A percentile compares a stretch with the other conserved stretches of the same genome.
Evolutionary conservation across 345 rosid genomes (phyloP).

Genomic region (Populus tremula): DNA sequence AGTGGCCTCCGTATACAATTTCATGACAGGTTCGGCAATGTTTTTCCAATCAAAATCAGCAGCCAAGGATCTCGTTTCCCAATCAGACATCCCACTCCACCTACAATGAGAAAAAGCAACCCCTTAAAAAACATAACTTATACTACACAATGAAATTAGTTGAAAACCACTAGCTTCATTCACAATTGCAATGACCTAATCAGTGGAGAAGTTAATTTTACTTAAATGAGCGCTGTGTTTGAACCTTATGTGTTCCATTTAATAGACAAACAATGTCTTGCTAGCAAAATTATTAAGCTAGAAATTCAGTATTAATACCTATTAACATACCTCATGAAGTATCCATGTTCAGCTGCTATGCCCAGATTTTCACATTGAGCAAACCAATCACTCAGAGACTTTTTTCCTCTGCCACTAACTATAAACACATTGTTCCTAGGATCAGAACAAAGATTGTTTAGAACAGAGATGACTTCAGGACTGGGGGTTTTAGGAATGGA

Average conservation of each 20-base stretch:
- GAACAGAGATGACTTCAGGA: slow-evolving; percentile 25
- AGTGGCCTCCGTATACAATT: slow-evolving; percentile 53
- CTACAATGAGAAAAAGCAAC: slow-evolving; percentile 26
- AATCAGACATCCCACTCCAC: slow-evolving; percentile 45
- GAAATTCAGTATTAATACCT: background rate
- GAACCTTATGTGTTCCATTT: background rate
- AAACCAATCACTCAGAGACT: slow-evolving; percentile 39
- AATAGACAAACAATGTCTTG: background rate
- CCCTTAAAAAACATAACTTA: background rate
- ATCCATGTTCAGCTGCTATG: slow-evolving; percentile 51
- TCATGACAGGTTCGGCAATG: slow-evolving; percentile 53
- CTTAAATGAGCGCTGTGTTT: background rate
- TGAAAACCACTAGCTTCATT: background rate
- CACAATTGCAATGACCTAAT: background rate
- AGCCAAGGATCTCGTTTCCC: slow-evolving; percentile 46
- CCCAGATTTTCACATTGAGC: slow-evolving; percentile 35
- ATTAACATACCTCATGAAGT: slow-evolving; percentile 23
- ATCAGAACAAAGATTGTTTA: slow-evolving; percentile 37
- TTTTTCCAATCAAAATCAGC: slow-evolving; percentile 57
- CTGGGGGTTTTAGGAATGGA: slow-evolving; percentile 33
- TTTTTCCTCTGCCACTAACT: slow-evolving; percentile 44
- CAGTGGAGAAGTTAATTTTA: background rate
- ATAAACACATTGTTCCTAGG: slow-evolving; percentile 39
- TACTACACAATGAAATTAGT: background rate
- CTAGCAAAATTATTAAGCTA: background rate